A percentile compares a stretch with the other conserved stretches of the same genome.
Conservation (phyloP, 2,329 filamentous ascomycete species). For the Arthrocladium fulminans region DNA sequence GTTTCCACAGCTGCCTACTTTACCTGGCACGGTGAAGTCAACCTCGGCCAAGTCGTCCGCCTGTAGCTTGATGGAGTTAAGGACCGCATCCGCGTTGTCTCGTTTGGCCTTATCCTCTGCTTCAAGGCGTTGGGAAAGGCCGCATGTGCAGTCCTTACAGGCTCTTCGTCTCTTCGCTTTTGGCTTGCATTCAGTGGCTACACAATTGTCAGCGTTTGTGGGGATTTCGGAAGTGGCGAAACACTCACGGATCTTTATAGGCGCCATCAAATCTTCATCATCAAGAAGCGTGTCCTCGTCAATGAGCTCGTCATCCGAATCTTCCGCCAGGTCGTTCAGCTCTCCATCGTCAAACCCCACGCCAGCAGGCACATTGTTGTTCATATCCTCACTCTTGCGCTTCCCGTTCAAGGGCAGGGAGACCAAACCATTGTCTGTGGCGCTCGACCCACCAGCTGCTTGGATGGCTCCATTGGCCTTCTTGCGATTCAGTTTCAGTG, state of each 20-base stretch:
- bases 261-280: slow-evolving; percentile 70
- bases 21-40: slow-evolving; percentile 96
- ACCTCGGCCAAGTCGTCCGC: slow-evolving; percentile 76
- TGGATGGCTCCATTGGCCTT: slow-evolving; percentile 37
- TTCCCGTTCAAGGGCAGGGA: slow-evolving; percentile 31
- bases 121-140: slow-evolving; percentile 73
- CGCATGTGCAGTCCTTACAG: slow-evolving; percentile 97
- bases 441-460: slow-evolving; percentile 21
- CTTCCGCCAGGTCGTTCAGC: slow-evolving; percentile 32
- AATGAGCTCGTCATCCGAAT: slow-evolving; percentile 73
- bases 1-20: slow-evolving; percentile 89
- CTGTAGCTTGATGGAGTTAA: slow-evolving; percentile 54
- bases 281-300: slow-evolving; percentile 83
- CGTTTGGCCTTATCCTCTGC: slow-evolving; percentile 71
- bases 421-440: slow-evolving; percentile 10
- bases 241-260: slow-evolving; percentile 43
- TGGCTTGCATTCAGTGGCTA: slow-evolving; percentile 77
- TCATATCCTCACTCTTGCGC: slow-evolving; percentile 29
- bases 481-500: slow-evolving; percentile 46
- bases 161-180: slow-evolving; percentile 82
- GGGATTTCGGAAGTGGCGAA: background rate
- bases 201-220: slow-evolving; percentile 23
- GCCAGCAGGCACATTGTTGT: slow-evolving; percentile 42
- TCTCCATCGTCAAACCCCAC: slow-evolving; percentile 59
- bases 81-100: slow-evolving; percentile 51